Percentiles rank a stretch among this genome's conserved stretches.
phyloP scores from a whole-genome alignment of 2,329 filamentous ascomycete genomes.

The Chaetomium sp. region DNA sequence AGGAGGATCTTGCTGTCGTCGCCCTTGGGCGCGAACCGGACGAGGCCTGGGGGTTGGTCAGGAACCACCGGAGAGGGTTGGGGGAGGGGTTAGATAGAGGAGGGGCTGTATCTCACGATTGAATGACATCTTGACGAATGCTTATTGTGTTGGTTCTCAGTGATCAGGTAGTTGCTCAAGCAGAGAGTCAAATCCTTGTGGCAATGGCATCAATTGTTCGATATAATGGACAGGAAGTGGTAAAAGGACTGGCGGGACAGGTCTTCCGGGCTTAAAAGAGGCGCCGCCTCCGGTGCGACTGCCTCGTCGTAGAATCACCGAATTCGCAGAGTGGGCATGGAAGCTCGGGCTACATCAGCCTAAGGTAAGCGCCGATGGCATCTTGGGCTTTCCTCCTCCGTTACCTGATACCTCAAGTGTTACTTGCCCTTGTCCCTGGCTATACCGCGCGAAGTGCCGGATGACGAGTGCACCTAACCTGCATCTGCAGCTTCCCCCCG shows the following conservation, averaged over 20 bases:
- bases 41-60: slow-evolving; percentile 51
- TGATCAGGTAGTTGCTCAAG: background rate
- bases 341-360: slow-evolving; percentile 1
- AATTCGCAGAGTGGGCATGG: background rate
- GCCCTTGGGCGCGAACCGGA: slow-evolving; percentile 59
- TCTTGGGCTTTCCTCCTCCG: background rate
- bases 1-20: slow-evolving; percentile 53
- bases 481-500: background rate
- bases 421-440: background rate
- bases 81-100: slow-evolving; percentile 5
- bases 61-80: background rate
- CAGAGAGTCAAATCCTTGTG: background rate
- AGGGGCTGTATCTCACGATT: slow-evolving; percentile 18
- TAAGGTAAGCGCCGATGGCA: slow-evolving; percentile 2
- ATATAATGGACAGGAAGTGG: background rate
- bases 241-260: background rate
- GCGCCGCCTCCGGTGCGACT: slow-evolving; percentile 7
- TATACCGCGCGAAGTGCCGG: slow-evolving; percentile 19
- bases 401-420: background rate
- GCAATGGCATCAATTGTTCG: slow-evolving; percentile 3
- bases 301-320: background rate
- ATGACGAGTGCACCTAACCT: slow-evolving; percentile 3
- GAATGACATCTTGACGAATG: slow-evolving; percentile 19
- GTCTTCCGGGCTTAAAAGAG: slow-evolving; percentile 20
- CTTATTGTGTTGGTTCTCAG: background rate